Evolutionary conservation across 768 basidiomycete genomes (phyloP).

Genomic region (Rhizopogon salebrosus): DNA sequence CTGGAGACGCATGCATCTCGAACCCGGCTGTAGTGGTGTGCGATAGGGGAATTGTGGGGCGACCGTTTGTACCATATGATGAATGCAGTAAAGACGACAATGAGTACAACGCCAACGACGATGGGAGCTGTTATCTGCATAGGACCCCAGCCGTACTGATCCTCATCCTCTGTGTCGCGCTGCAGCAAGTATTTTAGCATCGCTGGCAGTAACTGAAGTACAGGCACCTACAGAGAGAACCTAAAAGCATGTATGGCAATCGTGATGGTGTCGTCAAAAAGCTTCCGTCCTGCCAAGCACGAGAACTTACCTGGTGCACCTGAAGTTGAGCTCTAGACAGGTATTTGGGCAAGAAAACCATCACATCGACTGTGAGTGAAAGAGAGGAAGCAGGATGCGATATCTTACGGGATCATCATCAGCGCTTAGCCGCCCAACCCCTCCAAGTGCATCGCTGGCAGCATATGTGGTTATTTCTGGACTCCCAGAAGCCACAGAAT

Average conservation of each 20-base stretch:
- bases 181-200: conserved; percentile 3
- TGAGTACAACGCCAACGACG: conserved; percentile 27
- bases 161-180: conserved; percentile 7
- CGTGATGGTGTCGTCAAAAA: background rate
- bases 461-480: conserved; percentile 6
- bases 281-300: background rate
- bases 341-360: conserved; percentile 12
- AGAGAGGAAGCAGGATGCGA: conserved; percentile 5
- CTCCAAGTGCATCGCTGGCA: background rate
- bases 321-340: background rate
- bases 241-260: conserved; percentile 5
- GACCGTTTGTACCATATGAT: conserved; percentile 21
- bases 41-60: background rate
- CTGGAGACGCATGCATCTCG: conserved; percentile 10
- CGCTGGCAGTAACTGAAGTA: background rate
- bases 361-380: conserved; percentile 10
- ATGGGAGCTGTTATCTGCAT: conserved; percentile 31
- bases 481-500: conserved; percentile 6
- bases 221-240: conserved; percentile 15
- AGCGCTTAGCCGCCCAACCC: background rate
- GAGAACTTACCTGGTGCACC: background rate
- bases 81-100: conserved; percentile 15
- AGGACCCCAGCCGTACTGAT: conserved; percentile 13
- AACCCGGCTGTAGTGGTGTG: conserved; percentile 10
- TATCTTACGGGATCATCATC: conserved; percentile 11